phyloP scores from a whole-genome alignment of 352 stramenopile genomes.

The Pilasporangium apinafurcum region DNA sequence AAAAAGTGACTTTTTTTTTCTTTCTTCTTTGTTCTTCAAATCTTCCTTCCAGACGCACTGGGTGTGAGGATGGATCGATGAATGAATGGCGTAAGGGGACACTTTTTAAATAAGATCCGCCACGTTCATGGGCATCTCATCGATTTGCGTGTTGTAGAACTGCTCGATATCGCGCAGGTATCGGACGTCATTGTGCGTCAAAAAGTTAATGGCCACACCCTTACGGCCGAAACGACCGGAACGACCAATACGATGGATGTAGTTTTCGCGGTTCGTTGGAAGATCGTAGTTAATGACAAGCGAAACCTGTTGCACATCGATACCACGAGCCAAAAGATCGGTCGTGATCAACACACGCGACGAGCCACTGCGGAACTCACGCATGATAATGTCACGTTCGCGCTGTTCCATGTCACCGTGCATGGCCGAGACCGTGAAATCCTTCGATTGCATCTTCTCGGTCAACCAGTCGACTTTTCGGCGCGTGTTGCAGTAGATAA shows the following conservation, averaged over 20 bases:
- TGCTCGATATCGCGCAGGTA: conserved; percentile 99
- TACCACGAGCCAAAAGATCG: conserved; percentile 98
- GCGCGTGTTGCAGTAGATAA: conserved; percentile 99
- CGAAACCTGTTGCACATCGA: conserved; percentile 99
- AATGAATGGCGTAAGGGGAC: too few species aligned
- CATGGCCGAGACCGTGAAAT: conserved; percentile 99
- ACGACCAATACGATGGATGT: conserved; percentile 99
- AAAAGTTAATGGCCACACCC: conserved; percentile 99
- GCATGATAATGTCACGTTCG: conserved; percentile 99
- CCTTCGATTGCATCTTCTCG: conserved; percentile 98
- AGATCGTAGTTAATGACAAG: conserved; percentile 99
- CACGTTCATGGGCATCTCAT: conserved; percentile 99
- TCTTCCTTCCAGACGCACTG: too few species aligned
- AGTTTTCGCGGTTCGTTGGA: conserved; percentile 99
- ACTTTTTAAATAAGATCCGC: conserved; percentile 97
- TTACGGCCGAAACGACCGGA: conserved; percentile 99
- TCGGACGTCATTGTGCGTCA: conserved; percentile 97
- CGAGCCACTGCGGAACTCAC: conserved; percentile 98
- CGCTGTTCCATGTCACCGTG: conserved; percentile 99
- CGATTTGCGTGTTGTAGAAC: conserved; percentile 99
- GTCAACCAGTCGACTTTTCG: conserved; percentile 99
- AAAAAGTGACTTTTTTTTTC: too few species aligned
- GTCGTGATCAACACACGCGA: conserved; percentile 99
- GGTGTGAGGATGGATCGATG: too few species aligned
- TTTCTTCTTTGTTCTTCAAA: too few species aligned